Evolutionary conservation across 1,284 basidiomycete species (phyloP), one percentile per base, ranked within the genome.

Genomic region (Takashimella koratensis): DNA sequence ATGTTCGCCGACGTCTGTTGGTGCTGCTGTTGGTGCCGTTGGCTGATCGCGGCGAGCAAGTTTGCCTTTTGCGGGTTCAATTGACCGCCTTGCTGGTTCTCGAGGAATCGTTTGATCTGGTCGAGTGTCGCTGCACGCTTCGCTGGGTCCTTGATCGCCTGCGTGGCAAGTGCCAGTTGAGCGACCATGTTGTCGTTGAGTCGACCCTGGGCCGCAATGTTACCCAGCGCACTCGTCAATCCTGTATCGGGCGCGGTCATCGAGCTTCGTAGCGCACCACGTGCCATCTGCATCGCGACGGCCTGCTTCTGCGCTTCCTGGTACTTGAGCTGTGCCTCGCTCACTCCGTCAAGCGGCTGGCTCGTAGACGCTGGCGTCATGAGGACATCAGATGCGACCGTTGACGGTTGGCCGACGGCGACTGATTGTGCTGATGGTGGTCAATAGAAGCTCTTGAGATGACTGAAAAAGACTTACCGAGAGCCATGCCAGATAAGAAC

Each of bases 291-390:
- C 43, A 51, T 45, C 6, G 56, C 43, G 45, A 60, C 54, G 20
- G 55, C 56, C 36, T 57, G 56, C 49, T 60, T 60, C 44, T 60
- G 59, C 12, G 56, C 56, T 22, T 43, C 30, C 44, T 60, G 59
- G 21, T 57, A 60, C 51, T 60, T 57, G 53, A 57, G 44, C 47
- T 60, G 59, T 27, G 59, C 59, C 10, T 60, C 59, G 5, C 55
- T 51, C 5, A 51, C 51, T 1, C 44, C 44, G 41, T 55, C 45
- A 19, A 30, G 47, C 24, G 6, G 47, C 27, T 11, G 47, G 36
- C 43, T 49, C 23, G 39, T 4, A 40, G 45, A 23, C 20, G 45
- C 24, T 30, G 45, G 45, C 13, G 24, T 25, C 45, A 26, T 47
- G 45, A 47, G 23, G 11, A 26, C 13, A 10, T 27, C n/a, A 5